These are phyloP conservation scores for Uncinocarpus reesii DNA, from an alignment of 2,329 filamentous ascomycete species.

Conservation along the genomic window DNA sequence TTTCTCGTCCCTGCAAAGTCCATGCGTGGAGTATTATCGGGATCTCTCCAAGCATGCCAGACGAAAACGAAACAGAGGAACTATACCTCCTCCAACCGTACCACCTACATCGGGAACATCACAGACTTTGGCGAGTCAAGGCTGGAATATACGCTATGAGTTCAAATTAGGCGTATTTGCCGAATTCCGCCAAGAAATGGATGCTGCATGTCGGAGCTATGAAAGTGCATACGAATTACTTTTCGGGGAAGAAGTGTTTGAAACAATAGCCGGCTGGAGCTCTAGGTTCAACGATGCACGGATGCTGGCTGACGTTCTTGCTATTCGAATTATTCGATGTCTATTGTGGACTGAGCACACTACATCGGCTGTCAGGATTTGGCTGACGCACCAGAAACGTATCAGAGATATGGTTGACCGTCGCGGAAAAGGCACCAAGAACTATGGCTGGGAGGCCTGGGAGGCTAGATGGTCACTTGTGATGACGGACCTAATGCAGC, in stretches of 20 bases:
- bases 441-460: slow-evolving; percentile 93
- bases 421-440: slow-evolving; percentile 71
- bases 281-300: slow-evolving; percentile 87
- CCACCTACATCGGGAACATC: slow-evolving; percentile 77
- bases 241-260: slow-evolving; percentile 72
- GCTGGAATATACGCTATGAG: slow-evolving; percentile 91
- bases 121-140: slow-evolving; percentile 69
- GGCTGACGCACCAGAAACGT: slow-evolving; percentile 65
- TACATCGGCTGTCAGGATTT: slow-evolving; percentile 68
- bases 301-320: slow-evolving; percentile 69
- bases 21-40: slow-evolving; percentile 79
- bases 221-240: slow-evolving; percentile 78
- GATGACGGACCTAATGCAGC: slow-evolving; percentile 51
- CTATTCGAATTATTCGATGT: slow-evolving; percentile 71
- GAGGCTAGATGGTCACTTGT: slow-evolving; percentile 60
- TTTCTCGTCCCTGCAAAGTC: slow-evolving; percentile 60
- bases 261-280: slow-evolving; percentile 81
- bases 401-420: slow-evolving; percentile 70
- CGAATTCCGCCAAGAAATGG: slow-evolving; percentile 88
- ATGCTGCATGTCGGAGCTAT: slow-evolving; percentile 73
- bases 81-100: slow-evolving; percentile 67
- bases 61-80: slow-evolving; percentile 72
- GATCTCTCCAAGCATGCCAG: slow-evolving; percentile 86
- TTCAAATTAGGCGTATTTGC: slow-evolving; percentile 86
- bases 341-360: slow-evolving; percentile 69